Evolutionary conservation across 2,329 filamentous ascomycete genomes (phyloP).

Genomic region (Penicillium freii): DNA sequence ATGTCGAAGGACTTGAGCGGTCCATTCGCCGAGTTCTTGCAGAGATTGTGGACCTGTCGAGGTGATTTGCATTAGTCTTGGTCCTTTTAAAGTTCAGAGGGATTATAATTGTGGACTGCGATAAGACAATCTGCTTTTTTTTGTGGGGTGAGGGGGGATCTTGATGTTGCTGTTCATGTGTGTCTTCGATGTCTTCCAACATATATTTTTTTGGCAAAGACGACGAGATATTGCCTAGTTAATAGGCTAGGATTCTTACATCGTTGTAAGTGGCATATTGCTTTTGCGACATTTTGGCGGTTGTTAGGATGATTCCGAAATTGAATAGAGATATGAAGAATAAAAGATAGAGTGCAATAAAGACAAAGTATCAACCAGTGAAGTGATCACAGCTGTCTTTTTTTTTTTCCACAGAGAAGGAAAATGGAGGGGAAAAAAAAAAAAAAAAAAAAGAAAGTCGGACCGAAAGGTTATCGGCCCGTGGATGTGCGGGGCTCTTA

Average conservation of each 20-base stretch:
- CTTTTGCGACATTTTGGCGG: slow-evolving; percentile 71
- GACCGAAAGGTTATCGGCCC: slow-evolving; percentile 13
- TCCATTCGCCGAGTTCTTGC: slow-evolving; percentile 66
- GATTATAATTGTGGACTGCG: slow-evolving; percentile 1
- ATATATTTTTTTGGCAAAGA: background rate
- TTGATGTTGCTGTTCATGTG: background rate
- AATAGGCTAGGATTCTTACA: slow-evolving; percentile 51
- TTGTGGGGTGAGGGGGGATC: slow-evolving; percentile 6
- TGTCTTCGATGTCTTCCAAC: background rate
- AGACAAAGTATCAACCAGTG: background rate
- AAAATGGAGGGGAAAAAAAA: slow-evolving; percentile 1
- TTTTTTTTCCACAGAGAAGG: background rate
- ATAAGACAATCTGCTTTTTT: slow-evolving; percentile 3
- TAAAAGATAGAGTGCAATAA: background rate
- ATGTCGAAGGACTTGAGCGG: background rate
- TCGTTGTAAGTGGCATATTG: slow-evolving; percentile 90
- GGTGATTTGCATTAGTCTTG: slow-evolving; percentile 10
- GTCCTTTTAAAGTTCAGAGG: slow-evolving; percentile 1
- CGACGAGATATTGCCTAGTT: background rate
- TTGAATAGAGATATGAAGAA: background rate
- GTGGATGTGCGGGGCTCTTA: background rate
- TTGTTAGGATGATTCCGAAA: background rate
- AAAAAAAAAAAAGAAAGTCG: slow-evolving; percentile 15
- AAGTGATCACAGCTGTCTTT: background rate
- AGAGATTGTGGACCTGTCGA: slow-evolving; percentile 89